These are phyloP conservation scores for Neonectria ditissima DNA, from an alignment of 2,329 filamentous ascomycete species.

Conservation along the genomic window DNA sequence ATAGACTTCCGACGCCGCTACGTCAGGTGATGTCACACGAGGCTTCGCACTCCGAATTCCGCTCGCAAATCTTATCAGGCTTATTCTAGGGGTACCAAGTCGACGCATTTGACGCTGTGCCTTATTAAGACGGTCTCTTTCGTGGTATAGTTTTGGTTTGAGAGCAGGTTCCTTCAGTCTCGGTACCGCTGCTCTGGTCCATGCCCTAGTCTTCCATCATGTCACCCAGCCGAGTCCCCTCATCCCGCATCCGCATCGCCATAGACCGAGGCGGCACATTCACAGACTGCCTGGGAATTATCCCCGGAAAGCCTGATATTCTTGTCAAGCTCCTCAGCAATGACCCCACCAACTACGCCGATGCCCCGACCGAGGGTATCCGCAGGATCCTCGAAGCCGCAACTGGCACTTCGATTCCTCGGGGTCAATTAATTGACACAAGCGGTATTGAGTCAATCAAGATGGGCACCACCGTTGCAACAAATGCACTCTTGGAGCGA, in stretches of 20 bases:
- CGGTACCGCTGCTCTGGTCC: not conserved
- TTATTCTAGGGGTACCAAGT: not conserved
- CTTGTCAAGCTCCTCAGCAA: slow-evolving; percentile 79
- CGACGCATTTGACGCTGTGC: no score
- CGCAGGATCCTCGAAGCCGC: slow-evolving; percentile 55
- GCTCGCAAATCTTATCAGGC: not conserved
- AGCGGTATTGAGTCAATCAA: slow-evolving; percentile 70
- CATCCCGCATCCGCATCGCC: slow-evolving; percentile 44
- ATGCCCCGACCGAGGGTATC: slow-evolving; percentile 79
- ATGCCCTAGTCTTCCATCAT: not conserved
- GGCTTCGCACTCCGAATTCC: slow-evolving; percentile 10
- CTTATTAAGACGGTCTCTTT: slow-evolving; percentile 5
- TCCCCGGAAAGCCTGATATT: slow-evolving; percentile 73
- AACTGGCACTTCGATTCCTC: slow-evolving; percentile 46
- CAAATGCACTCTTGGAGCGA: slow-evolving; percentile 77
- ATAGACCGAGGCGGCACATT: slow-evolving; percentile 65
- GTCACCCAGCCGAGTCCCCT: not conserved
- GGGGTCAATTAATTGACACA: slow-evolving; percentile 48
- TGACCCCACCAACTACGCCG: slow-evolving; percentile 76
- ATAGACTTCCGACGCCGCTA: not conserved
- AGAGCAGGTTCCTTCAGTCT: not conserved
- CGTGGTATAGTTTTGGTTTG: not conserved
- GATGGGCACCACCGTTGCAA: slow-evolving; percentile 82
- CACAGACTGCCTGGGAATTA: slow-evolving; percentile 77
- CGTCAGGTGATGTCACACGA: not conserved